These are phyloP conservation scores for Linum usitatissimum DNA, from an alignment of 345 rosid genomes.

Conservation along the genomic window DNA sequence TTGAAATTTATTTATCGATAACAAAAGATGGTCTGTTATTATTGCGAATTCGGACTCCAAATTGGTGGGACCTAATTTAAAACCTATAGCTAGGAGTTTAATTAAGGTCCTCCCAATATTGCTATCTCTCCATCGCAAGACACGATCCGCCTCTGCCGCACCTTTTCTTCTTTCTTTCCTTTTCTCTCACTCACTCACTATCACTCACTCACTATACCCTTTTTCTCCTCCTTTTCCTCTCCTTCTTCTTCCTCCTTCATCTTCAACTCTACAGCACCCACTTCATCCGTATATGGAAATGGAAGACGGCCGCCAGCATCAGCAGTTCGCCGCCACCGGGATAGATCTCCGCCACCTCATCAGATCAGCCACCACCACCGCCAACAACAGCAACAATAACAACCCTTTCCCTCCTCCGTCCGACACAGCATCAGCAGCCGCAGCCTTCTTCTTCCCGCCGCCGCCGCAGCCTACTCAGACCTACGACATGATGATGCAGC, in stretches of 20 bases:
- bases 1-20: no score
- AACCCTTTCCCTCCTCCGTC: not conserved
- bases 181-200: not conserved
- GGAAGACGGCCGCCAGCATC: not conserved
- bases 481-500: not conserved
- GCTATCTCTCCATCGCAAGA: no score
- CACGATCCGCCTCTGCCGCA: slow-evolving; percentile 2
- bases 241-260: not conserved
- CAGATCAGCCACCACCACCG: slow-evolving; percentile 42
- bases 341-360: slow-evolving; percentile 31
- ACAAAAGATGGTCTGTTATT: no score
- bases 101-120: no score
- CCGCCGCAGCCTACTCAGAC: not conserved
- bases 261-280: no score
- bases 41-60: no score
- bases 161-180: not conserved
- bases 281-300: not conserved
- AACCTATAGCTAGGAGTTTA: no score
- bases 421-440: not conserved
- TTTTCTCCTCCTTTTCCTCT: not conserved
- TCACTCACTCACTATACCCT: no score
- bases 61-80: no score
- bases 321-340: no score
- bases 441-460: not conserved
- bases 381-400: slow-evolving; percentile 1